Base-by-base conservation (phyloP, 768 basidiomycete species). In the Artomyces pyxidatus region DNA sequence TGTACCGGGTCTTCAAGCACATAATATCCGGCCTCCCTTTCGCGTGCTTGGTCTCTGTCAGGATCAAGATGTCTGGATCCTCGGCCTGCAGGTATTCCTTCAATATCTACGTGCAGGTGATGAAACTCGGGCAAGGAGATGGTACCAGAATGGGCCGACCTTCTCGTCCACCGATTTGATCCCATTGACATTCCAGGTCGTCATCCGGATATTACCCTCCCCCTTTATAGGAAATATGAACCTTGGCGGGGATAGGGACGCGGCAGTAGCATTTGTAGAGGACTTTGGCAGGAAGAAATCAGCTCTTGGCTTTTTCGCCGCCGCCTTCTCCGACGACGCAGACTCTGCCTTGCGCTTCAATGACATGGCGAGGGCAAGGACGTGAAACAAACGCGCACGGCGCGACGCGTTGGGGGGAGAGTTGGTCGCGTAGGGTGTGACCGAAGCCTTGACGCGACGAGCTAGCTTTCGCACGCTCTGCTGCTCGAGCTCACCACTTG, bases 111-210 rank as follows among this genome's bases (percentile, higher is more conserved):
- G 40, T 22, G 6, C 22, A 25, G 25, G 9, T 39, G 25, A 32
- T 37, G 4, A 4, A 12, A 17, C 35, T 14, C 3, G 16, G 6
- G 12, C 12, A 37, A 3, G 19, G 3, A 11, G 11, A 37, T n/a
- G 37, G 16, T n/a, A 37, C 16, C 9, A 37, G 37, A 37, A 37
- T 4, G 19, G 3, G 16, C 17, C 16, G n/a, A 42, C 40, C 40
- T 42, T 42, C 37, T 26, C 37, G 14, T 47, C 37, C 16, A 47
- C 12, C 16, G 53, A 51, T 25, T 51, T 50, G 38, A 54, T 48
- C 21, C 53, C 50, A 44, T 54, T 54, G 23, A 54, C 53, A 43
- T 54, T 54, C 53, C 50, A 54, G 17, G 53, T 45, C 26, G 46
- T 37, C 30, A 54, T 37, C 37, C 53, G 49, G 4, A 44, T 47